Evolutionary conservation across 495 filamentous ascomycete genomes (phyloP).

Genomic region (Hypoxylon cercidicola): DNA sequence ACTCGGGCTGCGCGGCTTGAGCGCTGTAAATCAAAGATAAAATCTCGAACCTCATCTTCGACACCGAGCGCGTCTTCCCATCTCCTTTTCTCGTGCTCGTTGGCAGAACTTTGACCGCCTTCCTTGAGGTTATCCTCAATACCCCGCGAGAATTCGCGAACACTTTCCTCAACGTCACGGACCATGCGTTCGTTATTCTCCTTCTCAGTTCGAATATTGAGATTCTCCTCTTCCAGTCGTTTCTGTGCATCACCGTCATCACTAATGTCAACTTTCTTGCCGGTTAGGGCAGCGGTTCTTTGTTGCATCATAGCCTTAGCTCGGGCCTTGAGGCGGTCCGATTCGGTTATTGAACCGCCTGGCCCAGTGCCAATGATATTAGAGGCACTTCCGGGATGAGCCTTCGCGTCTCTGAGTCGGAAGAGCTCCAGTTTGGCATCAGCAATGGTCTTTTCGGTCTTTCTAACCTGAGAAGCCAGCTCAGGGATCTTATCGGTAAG

Average conservation of each 20-base stretch:
- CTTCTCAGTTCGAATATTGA: slow-evolving; percentile 79
- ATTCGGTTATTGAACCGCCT: slow-evolving; percentile 90
- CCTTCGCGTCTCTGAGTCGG: slow-evolving; percentile 91
- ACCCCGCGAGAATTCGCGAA: slow-evolving; percentile 84
- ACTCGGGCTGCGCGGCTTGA: slow-evolving; percentile 79
- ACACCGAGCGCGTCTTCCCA: slow-evolving; percentile 98
- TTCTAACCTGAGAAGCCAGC: slow-evolving; percentile 89
- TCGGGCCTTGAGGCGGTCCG: slow-evolving; percentile 91
- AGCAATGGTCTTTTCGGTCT: slow-evolving; percentile 89
- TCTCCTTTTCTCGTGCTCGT: slow-evolving; percentile 88
- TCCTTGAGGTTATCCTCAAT: slow-evolving; percentile 90
- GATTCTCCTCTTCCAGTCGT: slow-evolving; percentile 86
- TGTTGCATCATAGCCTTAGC: slow-evolving; percentile 99
- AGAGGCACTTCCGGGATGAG: slow-evolving; percentile 83
- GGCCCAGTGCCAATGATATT: slow-evolving; percentile 92
- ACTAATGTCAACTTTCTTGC: slow-evolving; percentile 73
- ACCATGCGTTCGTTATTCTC: slow-evolving; percentile 98
- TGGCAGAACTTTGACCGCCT: slow-evolving; percentile 69
- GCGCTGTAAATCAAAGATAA: slow-evolving; percentile 95
- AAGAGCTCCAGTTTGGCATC: slow-evolving; percentile 95
- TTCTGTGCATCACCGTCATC: slow-evolving; percentile 82
- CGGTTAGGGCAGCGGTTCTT: slow-evolving; percentile 89
- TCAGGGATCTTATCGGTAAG: slow-evolving; percentile 91
- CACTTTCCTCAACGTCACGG: slow-evolving; percentile 94
- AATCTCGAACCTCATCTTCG: slow-evolving; percentile 94